phyloP scores from a whole-genome alignment of 2,329 filamentous ascomycete genomes.

The Didymosphaeria variabile region DNA sequence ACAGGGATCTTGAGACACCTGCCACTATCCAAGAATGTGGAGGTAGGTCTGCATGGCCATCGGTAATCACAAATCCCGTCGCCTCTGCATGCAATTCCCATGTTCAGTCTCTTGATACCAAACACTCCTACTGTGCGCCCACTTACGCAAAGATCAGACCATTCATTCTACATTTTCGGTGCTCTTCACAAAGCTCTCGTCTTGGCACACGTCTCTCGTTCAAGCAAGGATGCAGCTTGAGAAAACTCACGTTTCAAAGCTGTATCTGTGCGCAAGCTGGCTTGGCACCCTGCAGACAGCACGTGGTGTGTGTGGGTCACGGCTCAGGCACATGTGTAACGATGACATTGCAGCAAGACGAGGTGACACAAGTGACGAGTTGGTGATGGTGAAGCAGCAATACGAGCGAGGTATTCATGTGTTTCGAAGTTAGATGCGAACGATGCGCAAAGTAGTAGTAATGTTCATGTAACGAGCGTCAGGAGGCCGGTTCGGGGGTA shows the following conservation, averaged over 20 bases:
- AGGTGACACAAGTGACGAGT: not conserved
- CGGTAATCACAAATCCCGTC: not conserved
- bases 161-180: not conserved
- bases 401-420: not conserved
- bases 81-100: not conserved
- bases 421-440: not conserved
- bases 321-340: conserved; percentile 1
- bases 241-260: conserved; percentile 1
- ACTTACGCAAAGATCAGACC: not conserved
- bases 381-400: not conserved
- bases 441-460: not conserved
- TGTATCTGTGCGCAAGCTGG: not conserved
- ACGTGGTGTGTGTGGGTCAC: conserved; percentile 5
- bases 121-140: not conserved
- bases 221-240: conserved; percentile 6
- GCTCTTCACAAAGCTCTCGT: not conserved
- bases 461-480: conserved; percentile 13
- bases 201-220: conserved; percentile 1
- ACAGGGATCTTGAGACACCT: not conserved
- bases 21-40: not conserved
- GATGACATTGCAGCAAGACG: not conserved
- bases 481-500: conserved; percentile 9
- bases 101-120: not conserved
- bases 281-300: conserved; percentile 4
- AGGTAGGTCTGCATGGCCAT: not conserved